Evolutionary conservation across 805 yeast species (phyloP), one percentile per base, ranked within the genome.

Genomic region (Metschnikowia orientalis): DNA sequence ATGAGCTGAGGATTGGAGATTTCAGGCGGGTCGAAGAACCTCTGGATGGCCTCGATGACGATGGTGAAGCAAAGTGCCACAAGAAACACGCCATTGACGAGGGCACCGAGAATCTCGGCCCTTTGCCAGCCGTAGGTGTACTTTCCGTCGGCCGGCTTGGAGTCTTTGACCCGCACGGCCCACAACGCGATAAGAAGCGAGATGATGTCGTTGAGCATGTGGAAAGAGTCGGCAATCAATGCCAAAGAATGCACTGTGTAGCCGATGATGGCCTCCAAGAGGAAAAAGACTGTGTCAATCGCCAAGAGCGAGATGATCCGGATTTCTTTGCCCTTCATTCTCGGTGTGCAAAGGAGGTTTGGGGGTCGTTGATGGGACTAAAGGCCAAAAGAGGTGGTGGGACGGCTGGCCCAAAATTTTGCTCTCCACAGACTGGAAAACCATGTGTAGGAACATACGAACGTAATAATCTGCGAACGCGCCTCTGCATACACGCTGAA

Each of bases 71-170:
- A 90, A 42, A 90, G 71, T 1, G 97, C 97, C 44, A 92, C 68
- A 44, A 90, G 59, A 50, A 92, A 92, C 7, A 92, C 96, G 3
- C 96, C 96, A 54, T 90, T 90, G 45, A 90, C 75, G 39, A 90
- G 70, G 6, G 97, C 98, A 36, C 98, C 98, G 40, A 90, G 69
- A 33, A 90, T 89, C 59, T 90, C 98, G 4, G 97, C 97, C 47
- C 98, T 73, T 58, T 90, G 95, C 95, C 97, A 87, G 11, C 98
- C 98, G 51, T 92, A 90, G 2, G 97, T 92, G 63, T 85, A 90
- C 37, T 79, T 80, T 3, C 92, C 81, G 55, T 87, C 92, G 1
- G 95, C 92, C 18, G 79, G 77, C 50, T 78, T 75, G 23, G 76
- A 77, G 48, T 82, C 82, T 33, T 96, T 88, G 8, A 88, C 95